Evolutionary conservation across 495 filamentous ascomycete genomes (phyloP).

Genomic region (Durotheca rogersii): DNA sequence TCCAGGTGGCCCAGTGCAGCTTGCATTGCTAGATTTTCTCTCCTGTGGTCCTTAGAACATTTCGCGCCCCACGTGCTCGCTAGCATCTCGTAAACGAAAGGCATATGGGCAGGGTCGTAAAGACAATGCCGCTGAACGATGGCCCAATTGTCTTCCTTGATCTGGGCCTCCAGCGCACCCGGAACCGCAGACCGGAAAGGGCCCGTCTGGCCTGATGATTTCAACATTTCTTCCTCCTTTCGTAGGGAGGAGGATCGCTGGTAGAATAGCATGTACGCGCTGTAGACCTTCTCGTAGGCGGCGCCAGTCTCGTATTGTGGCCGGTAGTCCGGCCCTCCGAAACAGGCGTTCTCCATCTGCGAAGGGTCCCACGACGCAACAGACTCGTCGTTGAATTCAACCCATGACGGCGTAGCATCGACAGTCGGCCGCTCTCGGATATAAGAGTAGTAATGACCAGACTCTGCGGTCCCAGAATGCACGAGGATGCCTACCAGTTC

Average conservation of each 20-base stretch:
- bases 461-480: slow-evolving; percentile 89
- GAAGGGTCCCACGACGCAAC: slow-evolving; percentile 73
- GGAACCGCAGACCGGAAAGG: slow-evolving; percentile 62
- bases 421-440: slow-evolving; percentile 73
- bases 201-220: slow-evolving; percentile 31
- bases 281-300: slow-evolving; percentile 68
- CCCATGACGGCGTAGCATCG: slow-evolving; percentile 60
- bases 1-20: slow-evolving; percentile 74
- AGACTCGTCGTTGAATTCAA: slow-evolving; percentile 90
- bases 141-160: slow-evolving; percentile 69
- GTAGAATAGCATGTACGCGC: slow-evolving; percentile 98
- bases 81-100: slow-evolving; percentile 65
- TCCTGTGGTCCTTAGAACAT: slow-evolving; percentile 51
- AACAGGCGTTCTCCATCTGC: slow-evolving; percentile 72
- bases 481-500: slow-evolving; percentile 91
- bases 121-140: slow-evolving; percentile 78
- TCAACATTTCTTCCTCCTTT: slow-evolving; percentile 44
- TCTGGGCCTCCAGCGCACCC: slow-evolving; percentile 55
- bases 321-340: slow-evolving; percentile 68
- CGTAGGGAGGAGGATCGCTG: slow-evolving; percentile 72
- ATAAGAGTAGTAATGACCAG: slow-evolving; percentile 96
- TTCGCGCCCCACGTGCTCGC: slow-evolving; percentile 43
- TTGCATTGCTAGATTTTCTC: slow-evolving; percentile 63
- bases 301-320: slow-evolving; percentile 46
- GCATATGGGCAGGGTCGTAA: slow-evolving; percentile 69